A percentile compares a stretch with the other conserved stretches of the same genome.
phyloP scores from a whole-genome alignment of 202 grass and related monocot species.

The Carex sylvatica region DNA sequence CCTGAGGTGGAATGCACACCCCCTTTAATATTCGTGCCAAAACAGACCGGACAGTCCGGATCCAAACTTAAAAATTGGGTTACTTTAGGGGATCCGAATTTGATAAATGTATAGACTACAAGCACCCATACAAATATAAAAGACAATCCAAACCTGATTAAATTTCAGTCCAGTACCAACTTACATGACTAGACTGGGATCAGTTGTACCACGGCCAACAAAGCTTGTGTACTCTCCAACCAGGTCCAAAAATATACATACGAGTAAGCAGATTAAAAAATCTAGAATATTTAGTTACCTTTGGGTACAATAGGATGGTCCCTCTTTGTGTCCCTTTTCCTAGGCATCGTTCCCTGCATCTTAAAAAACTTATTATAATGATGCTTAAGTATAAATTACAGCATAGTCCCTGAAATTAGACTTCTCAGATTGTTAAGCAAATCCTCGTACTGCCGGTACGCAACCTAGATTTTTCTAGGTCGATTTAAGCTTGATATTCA shows the following conservation, averaged over 20 bases:
- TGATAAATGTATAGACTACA: neutral
- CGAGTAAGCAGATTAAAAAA: neutral
- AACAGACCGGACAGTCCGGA: too few relatives aligned
- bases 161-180: neutral
- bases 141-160: neutral
- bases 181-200: neutral
- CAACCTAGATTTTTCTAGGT: neutral
- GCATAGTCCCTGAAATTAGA: neutral
- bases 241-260: neutral
- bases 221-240: neutral
- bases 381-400: slow-evolving; percentile 6
- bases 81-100: too few relatives aligned
- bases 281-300: slow-evolving; percentile 2
- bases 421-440: neutral
- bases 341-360: slow-evolving; percentile 41
- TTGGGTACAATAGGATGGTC: neutral
- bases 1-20: too few relatives aligned
- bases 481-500: neutral
- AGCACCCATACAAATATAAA: neutral
- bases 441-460: neutral
- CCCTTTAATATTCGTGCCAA: too few relatives aligned
- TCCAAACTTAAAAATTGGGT: too few relatives aligned
- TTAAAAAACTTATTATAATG: slow-evolving; percentile 20
- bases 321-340: slow-evolving; percentile 18
- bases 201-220: neutral